Conservation (phyloP, 164 flowering plant species). For the Magnolia kwangsiensis region DNA sequence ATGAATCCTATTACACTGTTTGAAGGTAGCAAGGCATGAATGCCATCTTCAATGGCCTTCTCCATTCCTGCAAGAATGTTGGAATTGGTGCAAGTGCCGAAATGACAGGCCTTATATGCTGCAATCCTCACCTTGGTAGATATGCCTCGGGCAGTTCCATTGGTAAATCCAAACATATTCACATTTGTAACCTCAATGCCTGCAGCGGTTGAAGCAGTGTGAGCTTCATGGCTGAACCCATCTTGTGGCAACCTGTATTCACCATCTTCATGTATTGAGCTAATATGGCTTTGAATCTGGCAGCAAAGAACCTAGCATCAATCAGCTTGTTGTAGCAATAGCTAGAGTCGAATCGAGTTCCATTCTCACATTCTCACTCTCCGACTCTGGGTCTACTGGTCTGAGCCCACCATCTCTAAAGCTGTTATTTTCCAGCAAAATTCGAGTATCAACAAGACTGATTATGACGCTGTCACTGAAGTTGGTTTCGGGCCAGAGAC, state of each 20-base stretch:
- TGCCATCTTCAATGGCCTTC: conserved; percentile 10
- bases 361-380: conserved; percentile 2
- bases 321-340: conserved; percentile 10
- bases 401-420: conserved; percentile 1
- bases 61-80: conserved; percentile 11
- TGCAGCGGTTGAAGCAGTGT: conserved; percentile 10
- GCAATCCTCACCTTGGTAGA: conserved; percentile 6
- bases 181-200: neutral
- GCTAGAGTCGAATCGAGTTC: neutral
- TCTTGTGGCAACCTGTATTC: conserved; percentile 7
- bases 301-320: conserved; percentile 5
- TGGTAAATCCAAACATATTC: conserved; percentile 1
- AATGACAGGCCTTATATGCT: conserved; percentile 1
- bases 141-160: conserved; percentile 1
- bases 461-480: neutral
- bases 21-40: conserved; percentile 6
- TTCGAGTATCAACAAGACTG: conserved; percentile 3
- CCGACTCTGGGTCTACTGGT: conserved; percentile 3
- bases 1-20: neutral
- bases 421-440: conserved; percentile 3
- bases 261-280: neutral
- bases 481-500: conserved; percentile 5
- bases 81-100: neutral
- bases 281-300: neutral
- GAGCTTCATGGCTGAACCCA: conserved; percentile 10